These are phyloP conservation scores for Pichia kudriavzevii DNA, from an alignment of 1,139 yeast genomes.

Conservation along the genomic window DNA sequence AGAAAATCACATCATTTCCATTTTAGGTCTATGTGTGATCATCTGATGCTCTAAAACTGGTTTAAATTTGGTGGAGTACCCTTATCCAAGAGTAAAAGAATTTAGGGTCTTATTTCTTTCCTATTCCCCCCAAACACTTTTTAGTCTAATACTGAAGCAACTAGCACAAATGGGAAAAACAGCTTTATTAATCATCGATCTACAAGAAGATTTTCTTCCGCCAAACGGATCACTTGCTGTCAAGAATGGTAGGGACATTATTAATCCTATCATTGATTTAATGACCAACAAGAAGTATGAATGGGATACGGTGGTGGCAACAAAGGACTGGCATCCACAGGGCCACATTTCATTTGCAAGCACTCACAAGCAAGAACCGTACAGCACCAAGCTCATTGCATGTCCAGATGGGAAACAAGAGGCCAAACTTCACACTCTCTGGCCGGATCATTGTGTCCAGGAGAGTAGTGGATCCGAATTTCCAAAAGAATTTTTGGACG, in stretches of 20 bases:
- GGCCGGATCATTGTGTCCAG: conserved; percentile 94
- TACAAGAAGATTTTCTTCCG: conserved; percentile 82
- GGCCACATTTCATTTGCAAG: conserved; percentile 79
- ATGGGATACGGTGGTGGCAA: conserved; percentile 64
- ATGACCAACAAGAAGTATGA: conserved; percentile 30
- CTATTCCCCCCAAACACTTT: neutral
- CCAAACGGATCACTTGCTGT: conserved; percentile 75
- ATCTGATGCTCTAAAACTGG: no score
- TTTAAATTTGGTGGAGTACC: no score
- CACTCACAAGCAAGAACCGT: conserved; percentile 43
- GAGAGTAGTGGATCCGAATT: conserved; percentile 58
- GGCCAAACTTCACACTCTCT: conserved; percentile 43
- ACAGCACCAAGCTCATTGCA: conserved; percentile 38
- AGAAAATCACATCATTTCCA: no score
- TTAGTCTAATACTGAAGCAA: neutral
- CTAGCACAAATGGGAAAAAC: conserved; percentile 21
- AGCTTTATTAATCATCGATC: conserved; percentile 69
- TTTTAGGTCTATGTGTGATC: no score
- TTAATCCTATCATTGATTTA: conserved; percentile 42
- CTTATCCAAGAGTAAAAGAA: no score
- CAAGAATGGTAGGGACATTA: conserved; percentile 50
- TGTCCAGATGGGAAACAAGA: conserved; percentile 41
- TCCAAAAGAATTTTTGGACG: conserved; percentile 38
- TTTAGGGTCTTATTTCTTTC: no score
- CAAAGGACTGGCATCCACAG: conserved; percentile 86